Evolutionary conservation across 768 basidiomycete species (phyloP), one percentile per base, ranked within the genome.

Genomic region (Termitomyces sp.): DNA sequence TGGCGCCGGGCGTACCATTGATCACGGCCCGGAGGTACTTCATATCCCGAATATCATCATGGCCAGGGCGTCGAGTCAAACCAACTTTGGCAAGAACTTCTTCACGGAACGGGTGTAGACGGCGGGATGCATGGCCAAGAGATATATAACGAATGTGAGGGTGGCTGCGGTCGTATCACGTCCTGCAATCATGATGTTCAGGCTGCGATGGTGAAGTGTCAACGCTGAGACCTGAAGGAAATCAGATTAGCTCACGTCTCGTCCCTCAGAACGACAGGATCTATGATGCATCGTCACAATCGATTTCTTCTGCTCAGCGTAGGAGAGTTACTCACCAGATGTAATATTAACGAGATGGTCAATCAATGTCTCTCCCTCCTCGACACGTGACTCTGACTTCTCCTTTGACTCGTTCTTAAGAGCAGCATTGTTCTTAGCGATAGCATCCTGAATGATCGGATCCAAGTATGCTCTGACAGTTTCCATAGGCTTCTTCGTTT

Each of bases 11-110:
- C 65, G 37, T 44, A 84, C 85, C 85, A 60, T 87, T 86, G 49
- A 87, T 78, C 24, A 87, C 82, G 1, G 86, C 86, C 26, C 83
- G 73, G 14, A 87, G 67, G 60, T 80, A 87, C 65, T 82, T 85
- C 81, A 87, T 83, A 4, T 82, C 81, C 29, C 73, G 73, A 61
- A 87, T 78, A 59, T 84, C 80, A 44, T 83, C 80, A 53, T 78
- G 79, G 3, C 77, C 77, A 4, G 84, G 86, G 12, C 76, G 71
- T 1, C 74, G 72, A 0, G 71, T 72, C 0, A 71, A 65, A 0
- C 86, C 85, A 7, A 87, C 75, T 39, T 77, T 77, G 32, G 67
- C 65, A 5, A 83, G 66, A 47, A 88, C 77, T 69, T 88, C 86
- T 53, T 81, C 72, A 1, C 82, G 78, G 24, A 87, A 6, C 80